phyloP scores from a whole-genome alignment of 768 basidiomycete genomes.

The Xerocomellus chrysenteron region DNA sequence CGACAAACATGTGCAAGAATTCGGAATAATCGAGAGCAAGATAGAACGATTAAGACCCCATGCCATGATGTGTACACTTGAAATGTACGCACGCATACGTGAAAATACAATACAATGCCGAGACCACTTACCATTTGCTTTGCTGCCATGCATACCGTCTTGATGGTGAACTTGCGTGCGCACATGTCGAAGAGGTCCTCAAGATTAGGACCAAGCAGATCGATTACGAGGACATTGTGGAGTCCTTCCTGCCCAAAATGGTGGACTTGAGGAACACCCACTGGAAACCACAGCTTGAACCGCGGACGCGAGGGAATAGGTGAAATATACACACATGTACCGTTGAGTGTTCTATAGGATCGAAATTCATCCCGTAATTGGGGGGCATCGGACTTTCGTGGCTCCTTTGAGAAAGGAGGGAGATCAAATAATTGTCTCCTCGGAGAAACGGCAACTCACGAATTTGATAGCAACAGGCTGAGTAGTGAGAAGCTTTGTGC shows the following conservation, averaged over 20 bases:
- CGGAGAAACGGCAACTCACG: constrained; percentile 47
- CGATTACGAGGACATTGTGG: constrained; percentile 93
- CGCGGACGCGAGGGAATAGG: constrained; percentile 10
- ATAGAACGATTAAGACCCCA: neutral
- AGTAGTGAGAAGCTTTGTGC: constrained; percentile 80
- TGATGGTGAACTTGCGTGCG: constrained; percentile 94
- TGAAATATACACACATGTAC: constrained; percentile 63
- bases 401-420: constrained; percentile 57
- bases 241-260: constrained; percentile 98
- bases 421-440: constrained; percentile 15
- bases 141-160: constrained; percentile 98
- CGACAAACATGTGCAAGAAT: neutral
- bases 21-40: constrained; percentile 7
- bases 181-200: constrained; percentile 99
- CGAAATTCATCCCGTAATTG: constrained; percentile 97
- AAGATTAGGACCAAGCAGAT: constrained; percentile 94
- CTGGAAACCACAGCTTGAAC: constrained; percentile 41
- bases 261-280: constrained; percentile 96
- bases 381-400: constrained; percentile 96
- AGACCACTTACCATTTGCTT: constrained; percentile 86
- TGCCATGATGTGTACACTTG: neutral
- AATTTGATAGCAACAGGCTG: constrained; percentile 97
- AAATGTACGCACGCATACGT: neutral
- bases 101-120: neutral
- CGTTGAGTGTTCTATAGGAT: constrained; percentile 92